These are phyloP conservation scores for Pseudocercospora musae DNA, from an alignment of 2,329 filamentous ascomycete species.

Conservation along the genomic window DNA sequence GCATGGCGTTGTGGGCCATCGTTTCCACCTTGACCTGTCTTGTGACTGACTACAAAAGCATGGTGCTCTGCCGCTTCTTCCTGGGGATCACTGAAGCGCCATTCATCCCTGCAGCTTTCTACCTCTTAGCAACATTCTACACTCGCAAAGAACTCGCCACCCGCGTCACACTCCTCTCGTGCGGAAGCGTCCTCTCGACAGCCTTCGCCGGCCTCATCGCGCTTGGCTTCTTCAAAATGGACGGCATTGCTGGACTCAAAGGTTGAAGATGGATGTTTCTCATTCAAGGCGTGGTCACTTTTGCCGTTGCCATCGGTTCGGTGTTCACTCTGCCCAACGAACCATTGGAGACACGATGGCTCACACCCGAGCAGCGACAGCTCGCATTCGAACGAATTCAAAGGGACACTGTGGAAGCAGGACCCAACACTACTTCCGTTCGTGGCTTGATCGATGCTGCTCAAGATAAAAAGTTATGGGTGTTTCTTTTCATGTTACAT, in stretches of 20 bases:
- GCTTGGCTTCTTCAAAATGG: not conserved
- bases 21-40: not conserved
- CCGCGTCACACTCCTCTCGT: conserved; percentile 20
- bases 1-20: not conserved
- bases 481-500: conserved; percentile 1
- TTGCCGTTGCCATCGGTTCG: not conserved
- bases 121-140: conserved; percentile 43
- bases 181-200: not conserved
- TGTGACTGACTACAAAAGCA: not conserved
- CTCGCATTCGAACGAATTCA: conserved; percentile 6
- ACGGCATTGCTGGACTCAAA: not conserved
- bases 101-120: conserved; percentile 18
- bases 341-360: conserved; percentile 5
- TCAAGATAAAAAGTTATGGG: not conserved
- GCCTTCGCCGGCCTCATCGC: not conserved
- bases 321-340: conserved; percentile 6
- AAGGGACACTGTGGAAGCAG: not conserved
- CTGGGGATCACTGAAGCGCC: not conserved
- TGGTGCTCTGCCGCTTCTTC: not conserved
- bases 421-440: not conserved
- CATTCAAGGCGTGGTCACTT: not conserved
- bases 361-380: conserved; percentile 3
- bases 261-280: not conserved
- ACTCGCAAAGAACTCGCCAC: conserved; percentile 44
- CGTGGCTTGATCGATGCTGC: not conserved